A percentile compares a stretch with the other conserved stretches of the same genome.
These are phyloP conservation scores for Sanghuangporus baumii DNA, from an alignment of 1,284 basidiomycete species.

Conservation along the genomic window DNA sequence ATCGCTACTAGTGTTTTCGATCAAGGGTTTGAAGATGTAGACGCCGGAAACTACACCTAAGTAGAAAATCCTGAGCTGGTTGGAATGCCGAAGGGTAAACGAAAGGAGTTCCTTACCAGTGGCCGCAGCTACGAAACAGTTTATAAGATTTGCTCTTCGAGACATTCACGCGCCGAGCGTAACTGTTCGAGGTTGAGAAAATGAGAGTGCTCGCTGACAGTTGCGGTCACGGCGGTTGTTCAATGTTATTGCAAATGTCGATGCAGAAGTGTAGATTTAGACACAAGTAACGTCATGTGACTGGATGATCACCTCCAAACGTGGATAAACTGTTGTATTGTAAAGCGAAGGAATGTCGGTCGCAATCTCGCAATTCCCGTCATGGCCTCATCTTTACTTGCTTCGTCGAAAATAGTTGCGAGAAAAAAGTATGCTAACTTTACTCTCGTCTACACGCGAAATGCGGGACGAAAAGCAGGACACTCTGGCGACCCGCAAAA, in stretches of 20 bases:
- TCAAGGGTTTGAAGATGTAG: slow-evolving; percentile 46
- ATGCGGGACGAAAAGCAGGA: slow-evolving; percentile 20
- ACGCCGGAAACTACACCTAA: slow-evolving; percentile 56
- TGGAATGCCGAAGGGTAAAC: not conserved
- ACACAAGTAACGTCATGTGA: not conserved
- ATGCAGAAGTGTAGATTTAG: not conserved
- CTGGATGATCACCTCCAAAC: not conserved
- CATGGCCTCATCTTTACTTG: not conserved
- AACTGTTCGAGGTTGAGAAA: too few relatives aligned
- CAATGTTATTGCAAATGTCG: not conserved
- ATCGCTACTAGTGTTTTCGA: slow-evolving; percentile 15
- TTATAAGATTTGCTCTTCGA: slow-evolving; percentile 8
- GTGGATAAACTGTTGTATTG: too few relatives aligned
- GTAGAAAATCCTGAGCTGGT: not conserved
- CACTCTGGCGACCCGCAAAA: slow-evolving; percentile 50
- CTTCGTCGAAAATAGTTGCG: not conserved
- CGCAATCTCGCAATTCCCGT: not conserved
- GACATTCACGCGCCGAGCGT: not conserved
- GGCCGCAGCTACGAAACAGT: slow-evolving; percentile 10
- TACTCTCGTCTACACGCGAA: slow-evolving; percentile 8
- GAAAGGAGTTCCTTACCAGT: slow-evolving; percentile 1
- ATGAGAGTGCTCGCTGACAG: not conserved
- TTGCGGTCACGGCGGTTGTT: not conserved
- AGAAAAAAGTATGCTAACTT: not conserved
- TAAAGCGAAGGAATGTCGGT: too few relatives aligned